Evolutionary conservation across 2,329 filamentous ascomycete species (phyloP).

Genomic region (Fusarium beomiforme): DNA sequence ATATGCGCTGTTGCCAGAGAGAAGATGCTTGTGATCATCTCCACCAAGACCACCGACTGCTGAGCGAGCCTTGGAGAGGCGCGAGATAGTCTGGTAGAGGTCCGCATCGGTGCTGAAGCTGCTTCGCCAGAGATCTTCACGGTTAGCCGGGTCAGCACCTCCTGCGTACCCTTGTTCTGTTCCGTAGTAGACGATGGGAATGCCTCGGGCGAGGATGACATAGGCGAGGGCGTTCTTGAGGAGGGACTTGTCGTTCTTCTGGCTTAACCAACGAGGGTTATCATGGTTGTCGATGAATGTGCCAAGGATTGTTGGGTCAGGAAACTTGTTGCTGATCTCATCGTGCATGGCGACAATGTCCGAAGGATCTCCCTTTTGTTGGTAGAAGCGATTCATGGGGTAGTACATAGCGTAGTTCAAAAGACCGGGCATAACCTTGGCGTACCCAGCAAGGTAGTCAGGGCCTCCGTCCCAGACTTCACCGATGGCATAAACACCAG

Average conservation of each 20-base stretch:
- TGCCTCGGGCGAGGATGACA: conserved; percentile 68
- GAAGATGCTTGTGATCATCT: conserved; percentile 27
- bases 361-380: conserved; percentile 51
- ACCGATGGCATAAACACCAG: conserved; percentile 69
- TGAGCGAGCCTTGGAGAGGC: conserved; percentile 20
- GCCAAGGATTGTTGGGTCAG: conserved; percentile 41
- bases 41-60: conserved; percentile 4
- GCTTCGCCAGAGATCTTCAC: conserved; percentile 68
- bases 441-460: conserved; percentile 62
- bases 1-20: conserved; percentile 2
- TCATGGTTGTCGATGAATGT: conserved; percentile 71
- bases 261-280: conserved; percentile 61
- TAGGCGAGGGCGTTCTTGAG: conserved; percentile 71
- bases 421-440: conserved; percentile 64
- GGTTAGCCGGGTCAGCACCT: conserved; percentile 59
- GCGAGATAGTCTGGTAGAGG: conserved; percentile 28
- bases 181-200: conserved; percentile 73
- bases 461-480: conserved; percentile 68
- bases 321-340: conserved; percentile 49
- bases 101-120: conserved; percentile 50
- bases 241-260: conserved; percentile 63
- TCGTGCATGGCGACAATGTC: conserved; percentile 53
- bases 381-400: conserved; percentile 52
- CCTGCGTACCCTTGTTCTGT: conserved; percentile 69
- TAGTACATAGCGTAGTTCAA: conserved; percentile 68